These are phyloP conservation scores for Beauveria bassiana DNA, from an alignment of 2,329 filamentous ascomycete species.

Conservation along the genomic window DNA sequence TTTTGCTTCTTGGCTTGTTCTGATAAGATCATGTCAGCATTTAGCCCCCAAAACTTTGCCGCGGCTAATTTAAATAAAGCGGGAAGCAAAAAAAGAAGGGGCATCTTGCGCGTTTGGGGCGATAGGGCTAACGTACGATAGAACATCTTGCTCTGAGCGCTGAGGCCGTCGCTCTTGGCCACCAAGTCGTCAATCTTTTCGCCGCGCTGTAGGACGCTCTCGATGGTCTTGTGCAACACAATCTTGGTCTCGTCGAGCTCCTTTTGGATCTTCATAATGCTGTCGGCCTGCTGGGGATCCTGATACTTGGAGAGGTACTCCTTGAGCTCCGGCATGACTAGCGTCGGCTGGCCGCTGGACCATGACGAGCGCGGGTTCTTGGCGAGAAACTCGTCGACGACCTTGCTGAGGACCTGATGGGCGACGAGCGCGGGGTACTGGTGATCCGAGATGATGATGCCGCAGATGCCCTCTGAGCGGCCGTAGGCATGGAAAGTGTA, in stretches of 20 bases:
- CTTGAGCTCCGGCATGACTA: conserved; percentile 66
- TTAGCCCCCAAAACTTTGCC: not conserved
- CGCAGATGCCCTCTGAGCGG: conserved; percentile 65
- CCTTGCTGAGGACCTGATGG: conserved; percentile 78
- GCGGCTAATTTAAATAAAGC: no score
- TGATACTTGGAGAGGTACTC: conserved; percentile 71
- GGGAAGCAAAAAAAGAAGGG: not conserved
- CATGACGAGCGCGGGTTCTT: conserved; percentile 66
- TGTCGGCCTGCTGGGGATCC: conserved; percentile 82
- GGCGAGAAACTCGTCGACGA: conserved; percentile 78
- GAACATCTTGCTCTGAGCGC: conserved; percentile 94
- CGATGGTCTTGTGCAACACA: conserved; percentile 92
- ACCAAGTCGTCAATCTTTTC: conserved; percentile 96
- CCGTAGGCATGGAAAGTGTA: conserved; percentile 74
- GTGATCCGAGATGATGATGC: conserved; percentile 69
- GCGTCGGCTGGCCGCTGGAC: conserved; percentile 43
- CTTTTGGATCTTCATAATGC: conserved; percentile 91
- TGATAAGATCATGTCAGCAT: conserved; percentile 19
- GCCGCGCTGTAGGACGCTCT: conserved; percentile 76
- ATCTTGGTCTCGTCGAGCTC: conserved; percentile 98
- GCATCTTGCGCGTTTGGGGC: no score
- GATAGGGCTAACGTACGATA: conserved; percentile 54
- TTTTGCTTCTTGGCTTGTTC: conserved; percentile 73
- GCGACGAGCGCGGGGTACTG: conserved; percentile 72
- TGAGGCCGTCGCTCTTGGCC: conserved; percentile 85